Conservation (phyloP, 2,329 filamentous ascomycete species). For the Pezicula neosporulosa region DNA sequence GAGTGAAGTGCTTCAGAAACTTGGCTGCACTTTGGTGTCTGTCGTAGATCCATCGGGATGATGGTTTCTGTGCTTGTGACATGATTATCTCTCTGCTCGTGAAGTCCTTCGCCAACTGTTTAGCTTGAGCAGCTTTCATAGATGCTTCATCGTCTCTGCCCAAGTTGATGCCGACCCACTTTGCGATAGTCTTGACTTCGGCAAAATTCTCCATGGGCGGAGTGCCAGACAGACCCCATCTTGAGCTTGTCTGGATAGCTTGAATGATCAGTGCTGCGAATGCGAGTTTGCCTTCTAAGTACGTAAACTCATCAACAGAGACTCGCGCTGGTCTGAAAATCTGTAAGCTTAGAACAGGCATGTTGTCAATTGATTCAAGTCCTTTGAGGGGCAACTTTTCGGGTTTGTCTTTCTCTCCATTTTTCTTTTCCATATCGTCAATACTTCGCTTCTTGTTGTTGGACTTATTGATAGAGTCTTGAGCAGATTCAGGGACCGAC, state of each 20-base stretch:
- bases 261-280: slow-evolving; percentile 24
- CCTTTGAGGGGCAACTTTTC: no score
- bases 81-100: slow-evolving; percentile 52
- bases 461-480: no score
- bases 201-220: slow-evolving; percentile 54
- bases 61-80: slow-evolving; percentile 44
- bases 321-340: slow-evolving; percentile 58
- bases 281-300: slow-evolving; percentile 36
- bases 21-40: slow-evolving; percentile 48
- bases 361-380: neutral
- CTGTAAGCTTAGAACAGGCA: slow-evolving; percentile 42
- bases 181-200: slow-evolving; percentile 56
- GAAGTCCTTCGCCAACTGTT: slow-evolving; percentile 35
- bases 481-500: neutral
- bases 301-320: slow-evolving; percentile 63
- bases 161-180: slow-evolving; percentile 50
- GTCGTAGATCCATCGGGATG: slow-evolving; percentile 46
- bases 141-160: slow-evolving; percentile 48
- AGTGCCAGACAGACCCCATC: slow-evolving; percentile 63
- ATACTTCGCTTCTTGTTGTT: no score
- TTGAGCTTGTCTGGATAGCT: slow-evolving; percentile 29
- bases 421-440: no score
- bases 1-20: slow-evolving; percentile 44
- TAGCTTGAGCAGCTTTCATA: slow-evolving; percentile 38
- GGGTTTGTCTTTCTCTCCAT: no score